Percentiles rank a stretch among this genome's conserved stretches.
Evolutionary conservation across 352 stramenopile species (phyloP).

Genomic region (Pythium phragmitis): DNA sequence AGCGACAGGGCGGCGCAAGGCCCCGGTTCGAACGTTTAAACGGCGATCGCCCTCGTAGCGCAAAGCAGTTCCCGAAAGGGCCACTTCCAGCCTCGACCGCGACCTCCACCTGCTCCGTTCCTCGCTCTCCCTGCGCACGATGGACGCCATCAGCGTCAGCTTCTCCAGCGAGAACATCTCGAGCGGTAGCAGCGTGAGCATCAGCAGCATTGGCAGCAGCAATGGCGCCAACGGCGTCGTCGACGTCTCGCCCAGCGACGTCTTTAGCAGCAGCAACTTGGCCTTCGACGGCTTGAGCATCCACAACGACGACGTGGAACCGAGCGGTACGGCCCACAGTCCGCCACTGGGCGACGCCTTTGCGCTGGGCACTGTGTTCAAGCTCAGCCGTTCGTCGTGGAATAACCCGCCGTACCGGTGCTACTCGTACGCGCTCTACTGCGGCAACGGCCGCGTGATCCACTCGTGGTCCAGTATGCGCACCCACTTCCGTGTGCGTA

Average conservation of each 20-base stretch:
- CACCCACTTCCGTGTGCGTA: conserved; percentile 35
- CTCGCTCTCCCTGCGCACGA: not conserved
- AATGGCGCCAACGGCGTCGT: not conserved
- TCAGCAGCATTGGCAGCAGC: not conserved
- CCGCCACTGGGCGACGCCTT: conserved; percentile 9
- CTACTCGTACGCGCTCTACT: conserved; percentile 37
- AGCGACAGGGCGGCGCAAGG: not conserved
- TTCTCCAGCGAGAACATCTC: not conserved
- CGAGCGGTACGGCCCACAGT: not conserved
- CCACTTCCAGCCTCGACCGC: not conserved
- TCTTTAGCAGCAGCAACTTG: not conserved
- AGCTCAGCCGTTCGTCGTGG: conserved; percentile 18
- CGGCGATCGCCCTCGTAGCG: not conserved
- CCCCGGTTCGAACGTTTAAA: not conserved
- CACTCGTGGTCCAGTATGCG: conserved; percentile 40
- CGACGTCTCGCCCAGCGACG: not conserved
- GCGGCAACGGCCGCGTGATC: conserved; percentile 37
- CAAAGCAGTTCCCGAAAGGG: not conserved
- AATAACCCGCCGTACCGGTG: not conserved
- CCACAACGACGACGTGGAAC: not conserved
- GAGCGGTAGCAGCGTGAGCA: conserved; percentile 7
- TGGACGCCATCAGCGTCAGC: not conserved
- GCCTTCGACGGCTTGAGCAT: not conserved
- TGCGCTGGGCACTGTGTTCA: conserved; percentile 32
- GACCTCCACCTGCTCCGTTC: not conserved